Percentiles rank a stretch among this genome's conserved stretches.
These are phyloP conservation scores for Rhododendron molle DNA, from an alignment of 148 eudicot species.

Conservation along the genomic window DNA sequence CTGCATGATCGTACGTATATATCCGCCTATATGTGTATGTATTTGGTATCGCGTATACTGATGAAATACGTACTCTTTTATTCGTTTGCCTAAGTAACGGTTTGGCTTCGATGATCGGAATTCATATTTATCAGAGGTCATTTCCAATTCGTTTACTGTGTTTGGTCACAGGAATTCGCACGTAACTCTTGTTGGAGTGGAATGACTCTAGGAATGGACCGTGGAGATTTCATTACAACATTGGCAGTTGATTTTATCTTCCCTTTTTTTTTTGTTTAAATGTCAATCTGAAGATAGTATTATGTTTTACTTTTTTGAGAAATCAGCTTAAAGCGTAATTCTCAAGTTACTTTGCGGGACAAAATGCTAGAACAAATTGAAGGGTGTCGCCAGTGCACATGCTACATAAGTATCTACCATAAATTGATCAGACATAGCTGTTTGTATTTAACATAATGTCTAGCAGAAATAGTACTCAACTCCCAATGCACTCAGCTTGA, in stretches of 20 bases:
- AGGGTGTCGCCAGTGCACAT: not conserved
- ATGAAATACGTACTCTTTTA: not conserved
- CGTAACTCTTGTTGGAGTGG: not conserved
- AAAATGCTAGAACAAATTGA: not conserved
- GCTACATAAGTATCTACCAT: not conserved
- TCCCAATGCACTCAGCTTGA: not conserved
- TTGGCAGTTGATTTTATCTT: not conserved
- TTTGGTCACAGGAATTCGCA: not conserved
- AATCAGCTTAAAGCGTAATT: not conserved
- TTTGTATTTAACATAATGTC: not conserved
- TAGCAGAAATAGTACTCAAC: not conserved
- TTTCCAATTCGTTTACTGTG: not conserved
- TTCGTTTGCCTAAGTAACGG: not conserved
- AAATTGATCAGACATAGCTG: not conserved
- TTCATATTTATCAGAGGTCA: not conserved
- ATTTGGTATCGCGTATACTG: not conserved
- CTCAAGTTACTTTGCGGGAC: not conserved
- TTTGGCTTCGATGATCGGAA: not conserved
- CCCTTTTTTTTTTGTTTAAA: not conserved
- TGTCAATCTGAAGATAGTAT: not conserved
- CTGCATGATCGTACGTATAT: constrained; percentile 18
- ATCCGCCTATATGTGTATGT: not conserved
- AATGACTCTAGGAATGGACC: not conserved
- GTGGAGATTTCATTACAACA: not conserved
- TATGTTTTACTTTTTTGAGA: not conserved